Percentiles rank a stretch among this genome's conserved stretches.
phyloP scores from a whole-genome alignment of 2,329 filamentous ascomycete genomes.

The Trichophyton rubrum region DNA sequence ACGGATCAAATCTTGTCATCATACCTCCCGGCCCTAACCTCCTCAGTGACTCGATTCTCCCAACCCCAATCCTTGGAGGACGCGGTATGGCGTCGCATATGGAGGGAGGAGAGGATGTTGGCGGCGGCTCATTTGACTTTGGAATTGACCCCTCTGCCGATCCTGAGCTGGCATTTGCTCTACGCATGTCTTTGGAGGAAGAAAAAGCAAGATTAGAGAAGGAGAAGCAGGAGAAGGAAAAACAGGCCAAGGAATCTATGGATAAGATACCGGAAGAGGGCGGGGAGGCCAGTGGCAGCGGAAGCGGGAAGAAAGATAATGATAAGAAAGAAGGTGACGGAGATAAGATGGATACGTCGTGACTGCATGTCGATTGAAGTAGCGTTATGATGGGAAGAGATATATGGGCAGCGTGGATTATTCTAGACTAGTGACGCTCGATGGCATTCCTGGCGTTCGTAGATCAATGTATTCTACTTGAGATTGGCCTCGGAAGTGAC shows the following conservation, averaged over 20 bases:
- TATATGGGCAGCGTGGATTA: background rate
- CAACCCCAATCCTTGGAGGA: constrained; percentile 78
- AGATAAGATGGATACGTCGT: constrained; percentile 89
- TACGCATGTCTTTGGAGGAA: constrained; percentile 97
- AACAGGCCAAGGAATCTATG: constrained; percentile 59
- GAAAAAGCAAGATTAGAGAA: constrained; percentile 90
- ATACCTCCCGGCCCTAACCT: constrained; percentile 85
- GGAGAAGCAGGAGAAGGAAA: constrained; percentile 62
- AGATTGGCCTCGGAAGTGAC: background rate
- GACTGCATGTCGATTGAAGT: constrained; percentile 20
- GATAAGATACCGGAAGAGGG: constrained; percentile 72
- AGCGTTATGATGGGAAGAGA: background rate
- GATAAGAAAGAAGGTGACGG: constrained; percentile 42
- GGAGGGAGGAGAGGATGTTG: constrained; percentile 42
- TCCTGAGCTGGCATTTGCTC: constrained; percentile 81
- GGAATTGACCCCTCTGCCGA: constrained; percentile 85
- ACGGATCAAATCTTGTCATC: constrained; percentile 81
- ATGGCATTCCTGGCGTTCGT: constrained; percentile 2
- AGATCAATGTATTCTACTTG: constrained; percentile 1
- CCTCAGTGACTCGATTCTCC: constrained; percentile 80
- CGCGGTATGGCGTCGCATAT: constrained; percentile 45
- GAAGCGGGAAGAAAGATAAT: constrained; percentile 38
- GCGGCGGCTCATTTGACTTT: constrained; percentile 59
- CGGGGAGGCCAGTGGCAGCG: constrained; percentile 51
- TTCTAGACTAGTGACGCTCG: constrained; percentile 4